phyloP scores from a whole-genome alignment of 257 asterid genomes.

The Cinchona pubescens region DNA sequence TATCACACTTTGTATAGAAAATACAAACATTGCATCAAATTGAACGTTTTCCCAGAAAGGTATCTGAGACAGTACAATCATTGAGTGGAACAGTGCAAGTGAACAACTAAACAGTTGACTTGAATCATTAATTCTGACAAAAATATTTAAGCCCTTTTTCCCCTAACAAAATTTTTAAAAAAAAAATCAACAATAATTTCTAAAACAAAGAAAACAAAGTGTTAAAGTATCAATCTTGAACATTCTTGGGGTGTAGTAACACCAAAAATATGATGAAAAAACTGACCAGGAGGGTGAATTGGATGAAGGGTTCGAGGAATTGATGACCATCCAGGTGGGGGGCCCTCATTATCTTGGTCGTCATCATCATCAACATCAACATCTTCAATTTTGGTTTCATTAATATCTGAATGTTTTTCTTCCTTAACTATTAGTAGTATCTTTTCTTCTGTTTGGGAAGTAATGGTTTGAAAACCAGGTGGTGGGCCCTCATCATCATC shows the following conservation, averaged over 20 bases:
- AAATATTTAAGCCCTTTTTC: neutral
- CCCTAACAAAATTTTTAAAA: neutral
- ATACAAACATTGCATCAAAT: neutral
- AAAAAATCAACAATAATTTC: neutral
- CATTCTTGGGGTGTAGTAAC: neutral
- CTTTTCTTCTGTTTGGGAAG: constrained; percentile 22
- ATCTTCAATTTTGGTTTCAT: constrained; percentile 17
- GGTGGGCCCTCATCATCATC: no score
- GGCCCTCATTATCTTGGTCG: constrained; percentile 59
- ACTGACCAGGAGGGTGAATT: constrained; percentile 16
- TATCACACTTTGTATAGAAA: neutral
- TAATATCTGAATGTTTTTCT: neutral
- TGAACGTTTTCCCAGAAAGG: no score
- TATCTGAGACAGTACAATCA: neutral
- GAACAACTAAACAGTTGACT: neutral
- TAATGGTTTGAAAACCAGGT: constrained; percentile 61
- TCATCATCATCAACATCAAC: constrained; percentile 43
- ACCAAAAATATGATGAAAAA: neutral
- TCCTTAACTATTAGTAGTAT: neutral
- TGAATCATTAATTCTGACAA: neutral
- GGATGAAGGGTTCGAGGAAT: constrained; percentile 33
- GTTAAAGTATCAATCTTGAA: neutral
- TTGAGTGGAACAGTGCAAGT: neutral
- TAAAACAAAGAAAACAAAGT: no score
- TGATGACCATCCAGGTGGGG: constrained; percentile 75